A percentile compares a stretch with the other conserved stretches of the same genome.
Conservation (phyloP, 2,329 filamentous ascomycete species). For the Dendryphion nanum region DNA sequence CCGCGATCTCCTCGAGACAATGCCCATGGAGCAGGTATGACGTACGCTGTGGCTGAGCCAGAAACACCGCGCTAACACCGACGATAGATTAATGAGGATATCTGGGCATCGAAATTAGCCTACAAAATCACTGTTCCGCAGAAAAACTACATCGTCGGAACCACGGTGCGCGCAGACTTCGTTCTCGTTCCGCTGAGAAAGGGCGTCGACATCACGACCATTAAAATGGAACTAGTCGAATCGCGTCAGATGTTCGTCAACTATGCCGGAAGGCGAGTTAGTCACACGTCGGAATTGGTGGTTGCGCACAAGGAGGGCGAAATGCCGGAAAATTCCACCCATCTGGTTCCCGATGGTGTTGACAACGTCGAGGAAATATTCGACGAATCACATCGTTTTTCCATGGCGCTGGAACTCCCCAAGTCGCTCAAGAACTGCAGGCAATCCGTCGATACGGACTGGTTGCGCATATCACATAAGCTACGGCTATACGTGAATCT, state of each 20-base stretch:
- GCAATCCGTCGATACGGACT: slow-evolving; percentile 84
- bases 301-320: slow-evolving; percentile 34
- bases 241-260: slow-evolving; percentile 41
- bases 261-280: slow-evolving; percentile 40
- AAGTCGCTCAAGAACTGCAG: slow-evolving; percentile 79
- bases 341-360: slow-evolving; percentile 24
- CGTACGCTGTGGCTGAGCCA: neutral
- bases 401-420: slow-evolving; percentile 65
- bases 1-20: slow-evolving; percentile 68
- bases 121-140: slow-evolving; percentile 92
- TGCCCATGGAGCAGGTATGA: slow-evolving; percentile 41
- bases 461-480: slow-evolving; percentile 91
- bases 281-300: slow-evolving; percentile 28
- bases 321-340: slow-evolving; percentile 35
- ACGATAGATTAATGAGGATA: slow-evolving; percentile 77
- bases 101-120: slow-evolving; percentile 96
- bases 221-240: slow-evolving; percentile 79
- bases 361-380: slow-evolving; percentile 39
- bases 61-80: slow-evolving; percentile 2
- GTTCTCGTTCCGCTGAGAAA: slow-evolving; percentile 86
- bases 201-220: slow-evolving; percentile 79
- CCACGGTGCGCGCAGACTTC: slow-evolving; percentile 79
- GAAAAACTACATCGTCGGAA: slow-evolving; percentile 92
- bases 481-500: slow-evolving; percentile 87
- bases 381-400: slow-evolving; percentile 61